phyloP scores from a whole-genome alignment of 768 basidiomycete species.

The Suillus subalutaceus region DNA sequence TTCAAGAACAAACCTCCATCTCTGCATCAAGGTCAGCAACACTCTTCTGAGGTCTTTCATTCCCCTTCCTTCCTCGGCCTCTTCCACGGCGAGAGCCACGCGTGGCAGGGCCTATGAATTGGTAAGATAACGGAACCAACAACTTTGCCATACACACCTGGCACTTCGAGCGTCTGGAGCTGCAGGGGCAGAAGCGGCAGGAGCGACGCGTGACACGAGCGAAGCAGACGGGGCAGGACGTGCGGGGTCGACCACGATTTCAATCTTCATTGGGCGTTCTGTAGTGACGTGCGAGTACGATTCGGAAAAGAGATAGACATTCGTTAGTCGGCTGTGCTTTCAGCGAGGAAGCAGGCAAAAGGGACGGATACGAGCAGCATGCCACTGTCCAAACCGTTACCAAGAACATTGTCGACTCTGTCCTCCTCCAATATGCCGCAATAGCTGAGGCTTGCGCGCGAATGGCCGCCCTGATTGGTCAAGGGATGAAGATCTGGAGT shows the following conservation, averaged over 20 bases:
- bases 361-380: conserved; percentile 44
- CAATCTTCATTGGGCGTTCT: conserved; percentile 99
- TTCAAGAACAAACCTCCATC: conserved; percentile 77
- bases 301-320: conserved; percentile 35
- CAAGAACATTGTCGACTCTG: conserved; percentile 27
- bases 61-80: conserved; percentile 45
- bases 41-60: conserved; percentile 72
- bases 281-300: conserved; percentile 33
- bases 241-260: conserved; percentile 91
- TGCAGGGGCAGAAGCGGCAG: conserved; percentile 53
- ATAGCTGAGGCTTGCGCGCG: conserved; percentile 27
- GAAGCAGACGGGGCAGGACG: conserved; percentile 61
- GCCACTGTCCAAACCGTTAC: conserved; percentile 29
- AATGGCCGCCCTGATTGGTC: conserved; percentile 36
- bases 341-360: conserved; percentile 41
- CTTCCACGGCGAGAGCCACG: conserved; percentile 52
- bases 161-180: conserved; percentile 30
- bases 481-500: conserved; percentile 36
- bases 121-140: conserved; percentile 12
- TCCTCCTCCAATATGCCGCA: conserved; percentile 24
- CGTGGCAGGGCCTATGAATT: conserved; percentile 32
- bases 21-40: conserved; percentile 95
- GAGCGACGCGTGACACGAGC: conserved; percentile 85
- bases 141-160: conserved; percentile 35
- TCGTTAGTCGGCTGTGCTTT: conserved; percentile 37